Conservation (phyloP, 140 eudicot genomes). For the Eryngium alpinum region DNA sequence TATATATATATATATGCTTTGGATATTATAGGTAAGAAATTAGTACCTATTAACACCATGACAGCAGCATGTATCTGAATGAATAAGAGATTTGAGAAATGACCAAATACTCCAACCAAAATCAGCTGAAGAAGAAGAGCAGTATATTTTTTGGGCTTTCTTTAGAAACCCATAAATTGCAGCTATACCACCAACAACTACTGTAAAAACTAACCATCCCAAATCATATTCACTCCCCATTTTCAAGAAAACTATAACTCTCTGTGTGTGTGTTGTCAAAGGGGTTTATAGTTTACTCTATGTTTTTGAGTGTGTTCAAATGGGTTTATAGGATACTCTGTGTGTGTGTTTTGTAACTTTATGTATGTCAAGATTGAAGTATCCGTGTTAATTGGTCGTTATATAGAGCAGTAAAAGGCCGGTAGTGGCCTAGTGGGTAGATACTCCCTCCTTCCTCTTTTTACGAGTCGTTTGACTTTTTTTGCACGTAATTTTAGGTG, state of each 20-base stretch:
- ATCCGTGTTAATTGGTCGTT: too few relatives aligned
- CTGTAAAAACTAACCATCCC: slow-evolving; percentile 9
- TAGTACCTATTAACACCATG: slow-evolving; percentile 6
- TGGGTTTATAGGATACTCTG: too few relatives aligned
- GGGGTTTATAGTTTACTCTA: not conserved
- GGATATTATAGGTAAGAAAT: not conserved
- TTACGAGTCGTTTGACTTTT: too few relatives aligned
- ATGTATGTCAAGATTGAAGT: too few relatives aligned
- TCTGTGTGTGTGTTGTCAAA: not conserved
- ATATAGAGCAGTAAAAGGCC: too few relatives aligned
- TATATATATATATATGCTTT: not conserved
- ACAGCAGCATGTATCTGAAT: not conserved
- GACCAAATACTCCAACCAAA: not conserved
- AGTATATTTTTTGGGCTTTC: not conserved
- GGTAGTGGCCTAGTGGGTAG: too few relatives aligned
- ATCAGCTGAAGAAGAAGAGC: slow-evolving; percentile 4
- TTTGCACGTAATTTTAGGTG: too few relatives aligned
- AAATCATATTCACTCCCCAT: slow-evolving; percentile 5
- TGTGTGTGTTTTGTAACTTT: too few relatives aligned
- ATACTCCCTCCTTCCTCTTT: too few relatives aligned
- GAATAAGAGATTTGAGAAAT: not conserved
- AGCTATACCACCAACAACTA: not conserved
- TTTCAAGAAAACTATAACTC: not conserved
- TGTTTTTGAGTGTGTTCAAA: too few relatives aligned
- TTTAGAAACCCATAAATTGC: slow-evolving; percentile 1